Base-by-base conservation (phyloP, 345 rosid species). In the Pugionium dolabratum region DNA sequence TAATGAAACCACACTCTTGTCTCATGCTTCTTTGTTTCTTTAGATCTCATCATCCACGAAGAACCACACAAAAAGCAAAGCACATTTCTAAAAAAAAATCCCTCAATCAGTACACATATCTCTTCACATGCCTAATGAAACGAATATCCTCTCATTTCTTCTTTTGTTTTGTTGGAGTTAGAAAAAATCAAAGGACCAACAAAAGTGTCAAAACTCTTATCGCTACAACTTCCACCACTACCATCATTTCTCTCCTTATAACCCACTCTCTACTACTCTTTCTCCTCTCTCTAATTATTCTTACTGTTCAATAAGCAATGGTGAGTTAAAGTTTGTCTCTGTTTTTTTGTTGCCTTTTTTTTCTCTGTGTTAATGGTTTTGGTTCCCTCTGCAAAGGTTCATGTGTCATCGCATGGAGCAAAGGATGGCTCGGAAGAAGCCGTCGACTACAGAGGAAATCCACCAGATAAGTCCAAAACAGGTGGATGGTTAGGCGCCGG, bases 401-500 rank as follows among this genome's bases (percentile, higher is more conserved):
- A 67, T 40, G 81, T 79, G 53, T 70, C 79, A 9, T 75, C 69
- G 34, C 70, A 77, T 44, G 80, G 84, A 31, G 78, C 79, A 37
- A 64, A 76, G 35, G 83, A 80, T 34, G 81, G 75, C 28, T 76
- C 65, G 1, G 88, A 76, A 50, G 43, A 64, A 25, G 73, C 72
- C 1, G 80, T 85, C 3, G 85, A 92, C 69, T 87, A 73, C 60
- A 56, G 67, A 69, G 96, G 96, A 64, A 80, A 84, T 7, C 91
- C 83, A 0, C 91, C 46, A 6, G 96, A 87, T 76, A 87, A 84
- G 70, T 77, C 88, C 10, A 84, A 77, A 77, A 86, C 88, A 36
- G 98, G 98, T 10, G 95, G 97, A 66, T 87, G 98, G 98, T 77
- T 89, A 9, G 91, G 83, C 27, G 93, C 96, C n/a, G 98, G 93